These are phyloP conservation scores for Actinomortierella wolfii DNA, from an alignment of 371 early-diverging fungal species.

Conservation along the genomic window DNA sequence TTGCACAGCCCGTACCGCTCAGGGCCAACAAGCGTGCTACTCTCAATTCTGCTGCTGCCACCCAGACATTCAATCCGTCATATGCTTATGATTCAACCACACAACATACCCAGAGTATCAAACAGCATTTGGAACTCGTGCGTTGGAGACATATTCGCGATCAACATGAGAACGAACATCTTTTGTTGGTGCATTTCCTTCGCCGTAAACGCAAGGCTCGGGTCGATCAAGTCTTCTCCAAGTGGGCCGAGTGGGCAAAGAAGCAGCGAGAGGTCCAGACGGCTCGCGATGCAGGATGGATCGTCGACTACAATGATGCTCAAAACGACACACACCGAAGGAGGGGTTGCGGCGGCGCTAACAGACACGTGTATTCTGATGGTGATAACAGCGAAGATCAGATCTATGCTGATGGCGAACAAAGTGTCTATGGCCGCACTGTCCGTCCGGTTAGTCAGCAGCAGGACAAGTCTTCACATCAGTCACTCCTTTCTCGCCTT, in stretches of 20 bases:
- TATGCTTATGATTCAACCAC: no score
- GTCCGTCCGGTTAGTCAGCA: no score
- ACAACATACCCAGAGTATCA: background rate
- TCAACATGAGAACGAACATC: constrained; percentile 26
- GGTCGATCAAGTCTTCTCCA: constrained; percentile 12
- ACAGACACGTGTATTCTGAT: background rate
- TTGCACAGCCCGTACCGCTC: no score
- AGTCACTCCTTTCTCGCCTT: no score
- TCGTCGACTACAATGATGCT: constrained; percentile 3
- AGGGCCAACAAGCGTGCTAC: background rate
- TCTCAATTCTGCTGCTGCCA: background rate
- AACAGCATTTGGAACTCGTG: constrained; percentile 10
- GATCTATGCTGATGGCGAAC: no score
- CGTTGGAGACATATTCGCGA: constrained; percentile 23
- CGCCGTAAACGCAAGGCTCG: constrained; percentile 2
- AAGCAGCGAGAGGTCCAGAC: constrained; percentile 1
- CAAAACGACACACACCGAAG: constrained; percentile 8
- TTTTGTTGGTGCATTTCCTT: constrained; percentile 18
- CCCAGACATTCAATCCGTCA: background rate
- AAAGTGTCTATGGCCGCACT: no score
- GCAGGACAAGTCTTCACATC: no score
- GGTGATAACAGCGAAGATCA: background rate
- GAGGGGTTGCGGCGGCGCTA: constrained; percentile 6
- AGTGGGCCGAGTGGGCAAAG: constrained; percentile 22
- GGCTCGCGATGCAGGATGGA: constrained; percentile 27